Percentiles rank a stretch among this genome's conserved stretches.
Evolutionary conservation across 306 rosid species (phyloP).

Genomic region (Vicia faba): DNA sequence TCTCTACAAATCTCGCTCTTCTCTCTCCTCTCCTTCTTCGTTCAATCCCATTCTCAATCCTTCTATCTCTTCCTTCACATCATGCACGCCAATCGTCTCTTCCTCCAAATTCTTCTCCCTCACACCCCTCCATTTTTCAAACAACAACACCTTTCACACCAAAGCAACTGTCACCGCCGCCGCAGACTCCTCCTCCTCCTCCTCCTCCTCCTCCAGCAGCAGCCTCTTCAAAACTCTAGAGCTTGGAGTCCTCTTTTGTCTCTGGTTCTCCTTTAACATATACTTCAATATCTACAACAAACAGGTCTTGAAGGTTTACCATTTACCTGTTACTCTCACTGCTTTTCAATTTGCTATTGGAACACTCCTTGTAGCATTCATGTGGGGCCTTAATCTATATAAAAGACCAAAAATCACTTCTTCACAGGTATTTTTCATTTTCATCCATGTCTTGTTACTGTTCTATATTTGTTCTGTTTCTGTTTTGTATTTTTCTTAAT

Average conservation of each 20-base stretch:
- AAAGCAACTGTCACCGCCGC: conserved; percentile 55
- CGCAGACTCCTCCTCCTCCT: conserved; percentile 26
- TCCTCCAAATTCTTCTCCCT: conserved; percentile 48
- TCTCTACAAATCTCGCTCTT: conserved; percentile 20
- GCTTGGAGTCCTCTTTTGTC: conserved; percentile 69
- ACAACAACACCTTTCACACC: conserved; percentile 38
- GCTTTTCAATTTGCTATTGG: conserved; percentile 74
- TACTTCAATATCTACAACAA: conserved; percentile 93
- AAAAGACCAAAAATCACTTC: conserved; percentile 70
- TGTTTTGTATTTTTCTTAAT: conserved; percentile 12
- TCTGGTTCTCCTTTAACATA: conserved; percentile 87
- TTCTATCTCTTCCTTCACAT: conserved; percentile 26
- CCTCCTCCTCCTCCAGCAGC: conserved; percentile 24
- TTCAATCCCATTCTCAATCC: background rate
- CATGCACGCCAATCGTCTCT: conserved; percentile 37
- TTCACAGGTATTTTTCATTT: conserved; percentile 59
- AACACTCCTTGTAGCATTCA: conserved; percentile 57
- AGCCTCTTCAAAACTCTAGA: conserved; percentile 50
- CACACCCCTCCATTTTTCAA: conserved; percentile 4
- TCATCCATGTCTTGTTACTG: background rate
- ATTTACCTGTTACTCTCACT: conserved; percentile 71
- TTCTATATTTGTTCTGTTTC: conserved; percentile 21
- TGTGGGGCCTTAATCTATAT: conserved; percentile 84
- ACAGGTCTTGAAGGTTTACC: conserved; percentile 89
- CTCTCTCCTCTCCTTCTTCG: conserved; percentile 33